phyloP scores from a whole-genome alignment of 2,329 filamentous ascomycete genomes.

The Apiospora hydei region DNA sequence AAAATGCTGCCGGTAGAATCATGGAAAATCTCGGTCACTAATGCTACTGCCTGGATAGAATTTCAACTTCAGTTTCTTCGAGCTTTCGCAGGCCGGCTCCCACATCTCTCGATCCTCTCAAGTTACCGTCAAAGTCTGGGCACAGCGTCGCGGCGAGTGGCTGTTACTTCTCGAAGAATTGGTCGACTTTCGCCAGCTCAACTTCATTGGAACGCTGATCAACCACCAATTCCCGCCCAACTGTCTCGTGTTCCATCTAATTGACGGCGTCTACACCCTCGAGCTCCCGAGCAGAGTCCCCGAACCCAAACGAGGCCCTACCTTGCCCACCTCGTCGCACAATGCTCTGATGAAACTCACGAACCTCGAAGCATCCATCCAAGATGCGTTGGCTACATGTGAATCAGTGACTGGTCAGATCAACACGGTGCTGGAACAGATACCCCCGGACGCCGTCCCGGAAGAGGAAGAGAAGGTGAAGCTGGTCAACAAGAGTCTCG shows the following conservation, averaged over 20 bases:
- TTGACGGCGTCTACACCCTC: constrained; percentile 85
- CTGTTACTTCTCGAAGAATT: constrained; percentile 73
- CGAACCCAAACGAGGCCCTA: constrained; percentile 60
- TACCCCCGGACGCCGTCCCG: constrained; percentile 51
- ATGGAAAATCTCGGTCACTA: not conserved
- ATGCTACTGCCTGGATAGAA: constrained; percentile 58
- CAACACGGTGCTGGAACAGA: constrained; percentile 60
- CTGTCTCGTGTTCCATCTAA: constrained; percentile 83
- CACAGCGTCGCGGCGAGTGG: constrained; percentile 63
- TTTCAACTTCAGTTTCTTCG: constrained; percentile 87
- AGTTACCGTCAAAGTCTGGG: constrained; percentile 78
- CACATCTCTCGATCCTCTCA: constrained; percentile 69
- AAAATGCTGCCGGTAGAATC: too few species aligned
- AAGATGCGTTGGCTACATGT: constrained; percentile 83
- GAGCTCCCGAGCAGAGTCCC: constrained; percentile 64
- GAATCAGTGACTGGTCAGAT: constrained; percentile 81
- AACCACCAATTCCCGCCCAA: constrained; percentile 80
- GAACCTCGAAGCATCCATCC: constrained; percentile 88
- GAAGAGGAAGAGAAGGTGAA: constrained; percentile 57
- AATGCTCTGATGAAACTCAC: constrained; percentile 87
- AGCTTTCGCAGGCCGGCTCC: constrained; percentile 70
- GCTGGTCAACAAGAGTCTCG: constrained; percentile 62
- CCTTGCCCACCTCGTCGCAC: constrained; percentile 77
- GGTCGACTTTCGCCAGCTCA: constrained; percentile 74
- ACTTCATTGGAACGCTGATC: constrained; percentile 78